These are phyloP conservation scores for Dactylonectria macrodidyma DNA, from an alignment of 2,329 filamentous ascomycete genomes.

Conservation along the genomic window DNA sequence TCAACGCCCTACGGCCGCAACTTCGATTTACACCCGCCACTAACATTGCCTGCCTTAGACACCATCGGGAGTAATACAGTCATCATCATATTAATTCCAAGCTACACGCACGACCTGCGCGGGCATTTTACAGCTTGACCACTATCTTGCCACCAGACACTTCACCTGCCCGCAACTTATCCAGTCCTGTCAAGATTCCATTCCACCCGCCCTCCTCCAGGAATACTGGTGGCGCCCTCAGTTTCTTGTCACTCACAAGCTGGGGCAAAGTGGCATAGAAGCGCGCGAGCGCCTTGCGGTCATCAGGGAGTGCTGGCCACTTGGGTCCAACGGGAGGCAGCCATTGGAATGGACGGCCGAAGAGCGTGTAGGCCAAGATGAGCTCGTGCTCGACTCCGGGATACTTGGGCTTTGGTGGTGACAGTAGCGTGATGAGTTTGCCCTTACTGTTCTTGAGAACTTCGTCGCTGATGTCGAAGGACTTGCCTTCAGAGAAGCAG, in stretches of 20 bases:
- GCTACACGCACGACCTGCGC: no score
- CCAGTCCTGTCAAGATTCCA: constrained; percentile 19
- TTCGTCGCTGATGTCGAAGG: constrained; percentile 46
- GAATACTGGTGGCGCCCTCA: constrained; percentile 38
- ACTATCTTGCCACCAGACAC: constrained; percentile 23
- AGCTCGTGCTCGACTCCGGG: constrained; percentile 39
- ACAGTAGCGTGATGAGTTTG: constrained; percentile 48
- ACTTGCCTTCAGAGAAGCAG: constrained; percentile 50
- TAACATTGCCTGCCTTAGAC: no score
- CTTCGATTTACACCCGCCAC: no score
- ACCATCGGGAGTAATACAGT: no score
- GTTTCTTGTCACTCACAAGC: constrained; percentile 3
- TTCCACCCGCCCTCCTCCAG: constrained; percentile 34
- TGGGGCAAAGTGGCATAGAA: constrained; percentile 40
- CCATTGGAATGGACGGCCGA: constrained; percentile 44
- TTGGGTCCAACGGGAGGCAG: constrained; percentile 47
- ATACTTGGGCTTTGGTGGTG: constrained; percentile 34
- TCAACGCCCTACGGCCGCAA: no score
- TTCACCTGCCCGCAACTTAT: constrained; percentile 10
- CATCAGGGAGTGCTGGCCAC: constrained; percentile 46
- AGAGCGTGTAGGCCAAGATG: constrained; percentile 44
- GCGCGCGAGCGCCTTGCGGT: constrained; percentile 41
- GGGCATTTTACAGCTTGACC: background rate
- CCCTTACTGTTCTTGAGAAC: constrained; percentile 45
- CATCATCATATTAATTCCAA: no score